Conservation (phyloP, 2,329 filamentous ascomycete species). For the Aurifilum marmelostoma region DNA sequence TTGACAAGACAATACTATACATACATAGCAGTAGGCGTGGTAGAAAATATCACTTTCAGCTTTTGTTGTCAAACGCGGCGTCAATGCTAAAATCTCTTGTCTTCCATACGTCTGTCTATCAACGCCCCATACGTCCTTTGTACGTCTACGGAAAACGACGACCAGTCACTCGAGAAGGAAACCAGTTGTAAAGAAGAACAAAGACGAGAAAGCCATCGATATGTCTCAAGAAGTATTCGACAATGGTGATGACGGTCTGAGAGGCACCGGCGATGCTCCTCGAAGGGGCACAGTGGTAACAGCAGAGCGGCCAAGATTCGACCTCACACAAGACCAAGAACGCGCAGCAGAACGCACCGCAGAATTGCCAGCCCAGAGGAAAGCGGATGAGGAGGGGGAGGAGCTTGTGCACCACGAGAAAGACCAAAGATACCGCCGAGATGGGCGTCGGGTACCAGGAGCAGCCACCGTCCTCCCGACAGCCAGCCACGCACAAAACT, state of each 20-base stretch:
- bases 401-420: background rate
- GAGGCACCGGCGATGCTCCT: background rate
- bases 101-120: background rate
- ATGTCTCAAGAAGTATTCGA: background rate
- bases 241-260: background rate
- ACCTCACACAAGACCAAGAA: background rate
- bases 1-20: too few species aligned
- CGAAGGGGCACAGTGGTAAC: background rate
- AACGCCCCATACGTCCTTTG: background rate
- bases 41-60: background rate
- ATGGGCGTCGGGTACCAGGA: background rate
- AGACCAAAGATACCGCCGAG: background rate
- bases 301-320: background rate
- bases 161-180: too few species aligned
- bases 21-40: background rate
- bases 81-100: too few species aligned
- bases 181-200: too few species aligned
- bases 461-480: background rate
- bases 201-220: too few species aligned
- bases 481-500: conserved; percentile 12
- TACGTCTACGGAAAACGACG: background rate
- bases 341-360: background rate
- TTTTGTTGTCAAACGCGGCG: background rate
- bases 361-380: background rate
- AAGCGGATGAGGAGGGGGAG: background rate